These are phyloP conservation scores for Candida sp. DNA, from an alignment of 1,139 yeast species.

Conservation along the genomic window DNA sequence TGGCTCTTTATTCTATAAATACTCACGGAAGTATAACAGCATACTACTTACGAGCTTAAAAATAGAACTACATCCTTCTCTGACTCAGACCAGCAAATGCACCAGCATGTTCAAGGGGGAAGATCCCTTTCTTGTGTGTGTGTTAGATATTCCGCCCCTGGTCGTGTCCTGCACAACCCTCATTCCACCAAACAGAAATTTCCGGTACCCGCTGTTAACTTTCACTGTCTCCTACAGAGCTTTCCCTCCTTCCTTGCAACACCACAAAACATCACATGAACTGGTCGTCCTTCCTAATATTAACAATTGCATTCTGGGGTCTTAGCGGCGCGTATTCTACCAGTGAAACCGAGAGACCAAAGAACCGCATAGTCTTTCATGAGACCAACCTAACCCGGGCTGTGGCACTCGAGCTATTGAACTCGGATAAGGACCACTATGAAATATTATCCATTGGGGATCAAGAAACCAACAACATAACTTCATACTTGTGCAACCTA, in stretches of 20 bases:
- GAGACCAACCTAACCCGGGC: background rate
- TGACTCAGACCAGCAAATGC: too few relatives aligned
- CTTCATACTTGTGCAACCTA: conserved; percentile 22
- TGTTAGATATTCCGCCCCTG: background rate
- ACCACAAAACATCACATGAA: background rate
- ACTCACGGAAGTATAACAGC: too few relatives aligned
- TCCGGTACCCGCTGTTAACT: background rate
- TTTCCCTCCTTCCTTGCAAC: background rate
- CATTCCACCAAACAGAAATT: background rate
- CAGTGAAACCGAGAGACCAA: background rate
- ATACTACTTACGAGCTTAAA: too few relatives aligned
- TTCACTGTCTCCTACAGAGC: background rate
- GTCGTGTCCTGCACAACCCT: background rate
- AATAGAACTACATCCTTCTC: too few relatives aligned
- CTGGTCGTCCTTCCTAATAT: background rate
- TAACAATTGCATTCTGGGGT: background rate
- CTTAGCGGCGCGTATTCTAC: background rate
- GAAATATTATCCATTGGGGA: conserved; percentile 22
- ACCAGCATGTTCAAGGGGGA: too few relatives aligned
- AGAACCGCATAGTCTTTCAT: background rate
- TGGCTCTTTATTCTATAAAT: too few relatives aligned
- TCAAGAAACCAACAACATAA: conserved; percentile 9
- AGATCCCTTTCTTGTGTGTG: background rate
- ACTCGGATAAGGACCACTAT: conserved; percentile 19
- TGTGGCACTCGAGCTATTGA: background rate